Evolutionary conservation across 192 early-diverging fungal species (phyloP).

Genomic region (Coemansia pectinata): DNA sequence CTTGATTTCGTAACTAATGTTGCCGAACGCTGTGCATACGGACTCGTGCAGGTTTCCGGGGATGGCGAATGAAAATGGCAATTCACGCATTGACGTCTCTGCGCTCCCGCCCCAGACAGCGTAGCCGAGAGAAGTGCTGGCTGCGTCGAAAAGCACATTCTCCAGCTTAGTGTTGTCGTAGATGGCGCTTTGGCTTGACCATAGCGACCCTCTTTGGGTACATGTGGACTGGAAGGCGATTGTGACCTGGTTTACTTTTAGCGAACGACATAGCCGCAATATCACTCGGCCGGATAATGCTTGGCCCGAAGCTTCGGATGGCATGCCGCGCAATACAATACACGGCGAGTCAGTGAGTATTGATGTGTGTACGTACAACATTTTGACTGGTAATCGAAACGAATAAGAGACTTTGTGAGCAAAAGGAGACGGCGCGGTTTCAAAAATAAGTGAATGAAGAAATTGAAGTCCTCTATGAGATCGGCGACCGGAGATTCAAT

Average conservation of each 20-base stretch:
- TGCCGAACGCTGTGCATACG: conserved; percentile 28
- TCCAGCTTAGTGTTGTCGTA: not conserved
- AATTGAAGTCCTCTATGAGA: not conserved
- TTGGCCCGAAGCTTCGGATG: conserved; percentile 37
- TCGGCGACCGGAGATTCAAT: not conserved
- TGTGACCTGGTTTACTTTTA: conserved; percentile 27
- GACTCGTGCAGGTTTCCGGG: conserved; percentile 40
- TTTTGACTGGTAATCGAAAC: conserved; percentile 6
- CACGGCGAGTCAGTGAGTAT: conserved; percentile 26
- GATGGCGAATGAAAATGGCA: conserved; percentile 36
- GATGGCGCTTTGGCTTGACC: conserved; percentile 1
- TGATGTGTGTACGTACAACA: conserved; percentile 35
- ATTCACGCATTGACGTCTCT: conserved; percentile 14
- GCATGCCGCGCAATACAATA: conserved; percentile 25
- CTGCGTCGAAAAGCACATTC: conserved; percentile 30
- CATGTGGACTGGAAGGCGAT: conserved; percentile 19
- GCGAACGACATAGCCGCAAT: conserved; percentile 28
- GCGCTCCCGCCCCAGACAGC: conserved; percentile 16
- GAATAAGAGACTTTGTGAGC: not conserved
- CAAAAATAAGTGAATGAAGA: not conserved
- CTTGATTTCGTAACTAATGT: conserved; percentile 36
- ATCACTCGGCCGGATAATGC: conserved; percentile 32
- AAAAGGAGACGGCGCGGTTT: not conserved
- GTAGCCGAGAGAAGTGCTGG: conserved; percentile 7
- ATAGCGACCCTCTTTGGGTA: not conserved